phyloP scores from a whole-genome alignment of 2,329 filamentous ascomycete species.

The Colletotrichum sidae region DNA sequence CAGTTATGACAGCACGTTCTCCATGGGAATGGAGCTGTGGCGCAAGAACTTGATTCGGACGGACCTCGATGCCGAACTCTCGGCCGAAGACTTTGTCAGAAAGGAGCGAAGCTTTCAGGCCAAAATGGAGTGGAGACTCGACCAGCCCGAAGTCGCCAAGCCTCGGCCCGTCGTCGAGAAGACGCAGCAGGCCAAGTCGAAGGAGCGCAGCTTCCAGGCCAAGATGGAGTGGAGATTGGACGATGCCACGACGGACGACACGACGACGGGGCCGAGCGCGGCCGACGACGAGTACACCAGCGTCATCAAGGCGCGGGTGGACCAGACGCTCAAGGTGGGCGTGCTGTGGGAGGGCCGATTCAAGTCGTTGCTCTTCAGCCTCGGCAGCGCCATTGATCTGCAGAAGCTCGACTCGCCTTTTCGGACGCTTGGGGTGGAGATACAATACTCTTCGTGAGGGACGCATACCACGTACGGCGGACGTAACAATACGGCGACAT shows the following conservation, averaged over 20 bases:
- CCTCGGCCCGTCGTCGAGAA: not conserved
- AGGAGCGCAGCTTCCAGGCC: slow-evolving; percentile 62
- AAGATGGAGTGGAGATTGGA: slow-evolving; percentile 64
- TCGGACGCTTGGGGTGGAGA: slow-evolving; percentile 79
- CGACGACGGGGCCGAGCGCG: slow-evolving; percentile 14
- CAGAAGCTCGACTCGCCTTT: slow-evolving; percentile 81
- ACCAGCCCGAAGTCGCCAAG: slow-evolving; percentile 45
- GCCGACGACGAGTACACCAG: slow-evolving; percentile 76
- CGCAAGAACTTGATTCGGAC: slow-evolving; percentile 62
- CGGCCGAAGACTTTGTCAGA: slow-evolving; percentile 37
- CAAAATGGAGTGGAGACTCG: slow-evolving; percentile 62
- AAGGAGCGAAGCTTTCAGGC: slow-evolving; percentile 59
- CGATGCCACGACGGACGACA: slow-evolving; percentile 46
- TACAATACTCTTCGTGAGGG: slow-evolving; percentile 83
- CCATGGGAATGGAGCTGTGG: slow-evolving; percentile 94
- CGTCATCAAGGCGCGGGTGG: slow-evolving; percentile 88
- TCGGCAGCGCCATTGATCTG: slow-evolving; percentile 88
- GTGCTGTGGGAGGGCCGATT: slow-evolving; percentile 93
- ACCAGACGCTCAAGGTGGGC: slow-evolving; percentile 88
- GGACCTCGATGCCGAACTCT: slow-evolving; percentile 29
- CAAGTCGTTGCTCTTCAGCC: slow-evolving; percentile 91
- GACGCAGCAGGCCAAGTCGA: slow-evolving; percentile 33
- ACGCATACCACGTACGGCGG: not conserved
- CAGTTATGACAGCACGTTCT: slow-evolving; percentile 95
- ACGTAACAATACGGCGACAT: not conserved